A percentile compares a stretch with the other conserved stretches of the same genome.
These are phyloP conservation scores for Periconia sp. DNA, from an alignment of 2,329 filamentous ascomycete species.

Conservation along the genomic window DNA sequence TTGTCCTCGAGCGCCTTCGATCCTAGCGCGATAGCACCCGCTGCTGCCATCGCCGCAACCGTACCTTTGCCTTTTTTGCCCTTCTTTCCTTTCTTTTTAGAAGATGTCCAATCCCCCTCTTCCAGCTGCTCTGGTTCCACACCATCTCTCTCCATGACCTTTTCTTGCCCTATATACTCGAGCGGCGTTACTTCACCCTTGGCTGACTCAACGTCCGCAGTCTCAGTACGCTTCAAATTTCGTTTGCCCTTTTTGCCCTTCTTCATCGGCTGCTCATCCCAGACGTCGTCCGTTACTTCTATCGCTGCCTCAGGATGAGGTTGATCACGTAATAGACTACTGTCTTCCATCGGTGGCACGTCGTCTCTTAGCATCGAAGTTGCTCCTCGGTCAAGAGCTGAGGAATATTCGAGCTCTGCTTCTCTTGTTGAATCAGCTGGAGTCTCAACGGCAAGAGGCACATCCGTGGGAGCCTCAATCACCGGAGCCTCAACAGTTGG, in stretches of 20 bases:
- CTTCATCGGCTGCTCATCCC: conserved; percentile 24
- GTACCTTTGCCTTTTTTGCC: conserved; percentile 30
- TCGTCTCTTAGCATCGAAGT: not conserved
- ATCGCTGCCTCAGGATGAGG: not conserved
- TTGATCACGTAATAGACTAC: conserved; percentile 3
- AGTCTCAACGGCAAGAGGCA: conserved; percentile 43
- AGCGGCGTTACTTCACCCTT: conserved; percentile 12
- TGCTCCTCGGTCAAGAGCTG: conserved; percentile 5
- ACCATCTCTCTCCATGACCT: conserved; percentile 5
- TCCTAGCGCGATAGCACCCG: conserved; percentile 15
- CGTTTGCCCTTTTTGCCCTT: conserved; percentile 29
- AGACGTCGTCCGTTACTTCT: conserved; percentile 12
- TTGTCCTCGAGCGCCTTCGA: conserved; percentile 3
- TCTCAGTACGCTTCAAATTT: conserved; percentile 18
- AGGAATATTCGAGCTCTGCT: conserved; percentile 15
- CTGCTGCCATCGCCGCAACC: conserved; percentile 10
- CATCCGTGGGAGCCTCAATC: conserved; percentile 36
- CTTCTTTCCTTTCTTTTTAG: conserved; percentile 53
- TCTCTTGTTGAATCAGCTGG: conserved; percentile 28
- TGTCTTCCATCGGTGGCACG: not conserved
- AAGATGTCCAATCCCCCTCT: conserved; percentile 16
- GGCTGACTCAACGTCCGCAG: conserved; percentile 14
- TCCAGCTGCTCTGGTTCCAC: conserved; percentile 20
- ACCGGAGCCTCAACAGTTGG: conserved; percentile 36
- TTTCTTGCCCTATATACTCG: conserved; percentile 10